phyloP scores from a whole-genome alignment of 2,329 filamentous ascomycete species.

The Nemania abortiva region DNA sequence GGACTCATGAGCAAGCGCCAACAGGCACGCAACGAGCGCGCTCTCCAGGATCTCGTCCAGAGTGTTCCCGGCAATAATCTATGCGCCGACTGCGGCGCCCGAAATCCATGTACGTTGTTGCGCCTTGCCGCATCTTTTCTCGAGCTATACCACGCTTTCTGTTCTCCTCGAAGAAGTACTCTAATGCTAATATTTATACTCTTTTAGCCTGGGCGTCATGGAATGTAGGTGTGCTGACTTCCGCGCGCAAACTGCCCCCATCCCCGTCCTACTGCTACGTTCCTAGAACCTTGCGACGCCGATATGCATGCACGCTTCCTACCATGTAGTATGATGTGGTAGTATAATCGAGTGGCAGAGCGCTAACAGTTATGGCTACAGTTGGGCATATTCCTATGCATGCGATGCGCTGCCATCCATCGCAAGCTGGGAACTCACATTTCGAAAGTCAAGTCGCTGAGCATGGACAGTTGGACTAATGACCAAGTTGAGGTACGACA shows the following conservation, averaged over 20 bases:
- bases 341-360: constrained; percentile 9
- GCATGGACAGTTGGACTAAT: constrained; percentile 96
- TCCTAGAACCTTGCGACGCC: constrained; percentile 11
- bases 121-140: not conserved
- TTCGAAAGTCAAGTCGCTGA: constrained; percentile 98
- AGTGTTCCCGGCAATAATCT: constrained; percentile 86
- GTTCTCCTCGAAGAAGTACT: no score
- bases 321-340: constrained; percentile 7
- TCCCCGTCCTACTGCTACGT: constrained; percentile 5
- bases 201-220: constrained; percentile 90
- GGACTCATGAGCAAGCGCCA: constrained; percentile 90
- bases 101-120: constrained; percentile 83
- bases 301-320: constrained; percentile 8
- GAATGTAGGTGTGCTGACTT: constrained; percentile 77
- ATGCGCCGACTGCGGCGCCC: constrained; percentile 92
- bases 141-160: constrained; percentile 10
- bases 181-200: constrained; percentile 36
- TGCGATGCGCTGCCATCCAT: constrained; percentile 95
- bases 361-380: constrained; percentile 56
- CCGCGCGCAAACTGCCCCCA: constrained; percentile 20
- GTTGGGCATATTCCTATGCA: constrained; percentile 96
- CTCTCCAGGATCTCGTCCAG: constrained; percentile 88
- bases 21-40: constrained; percentile 95
- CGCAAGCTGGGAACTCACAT: constrained; percentile 97
- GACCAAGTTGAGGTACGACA: constrained; percentile 91